phyloP scores from a whole-genome alignment of 2,329 filamentous ascomycete species.

The Huntiella savannae region DNA sequence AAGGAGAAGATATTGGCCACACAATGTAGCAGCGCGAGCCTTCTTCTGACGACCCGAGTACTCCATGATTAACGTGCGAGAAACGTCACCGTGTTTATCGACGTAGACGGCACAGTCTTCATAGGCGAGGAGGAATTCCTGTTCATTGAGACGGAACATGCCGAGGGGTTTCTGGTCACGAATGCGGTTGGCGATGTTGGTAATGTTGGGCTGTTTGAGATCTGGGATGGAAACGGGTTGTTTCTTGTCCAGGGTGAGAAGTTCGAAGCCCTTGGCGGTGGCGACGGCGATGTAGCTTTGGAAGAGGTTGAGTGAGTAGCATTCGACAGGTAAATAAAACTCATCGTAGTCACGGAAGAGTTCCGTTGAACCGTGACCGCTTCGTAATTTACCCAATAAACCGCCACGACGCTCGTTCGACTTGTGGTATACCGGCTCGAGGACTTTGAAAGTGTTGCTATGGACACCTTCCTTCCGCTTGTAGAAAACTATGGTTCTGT shows the following conservation, averaged over 20 bases:
- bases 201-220: conserved; percentile 56
- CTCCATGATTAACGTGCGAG: conserved; percentile 87
- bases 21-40: conserved; percentile 71
- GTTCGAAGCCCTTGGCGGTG: conserved; percentile 82
- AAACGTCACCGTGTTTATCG: conserved; percentile 94
- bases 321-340: conserved; percentile 93
- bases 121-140: conserved; percentile 84
- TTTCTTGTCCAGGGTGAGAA: conserved; percentile 94
- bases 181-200: conserved; percentile 70
- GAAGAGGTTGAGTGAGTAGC: conserved; percentile 89
- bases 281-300: conserved; percentile 83
- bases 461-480: conserved; percentile 86
- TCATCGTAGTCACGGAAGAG: conserved; percentile 98
- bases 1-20: conserved; percentile 75
- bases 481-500: conserved; percentile 84
- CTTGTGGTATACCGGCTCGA: conserved; percentile 90
- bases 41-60: conserved; percentile 76
- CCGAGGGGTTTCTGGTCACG: conserved; percentile 69
- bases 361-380: conserved; percentile 49
- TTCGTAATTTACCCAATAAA: neutral
- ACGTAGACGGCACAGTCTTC: conserved; percentile 95
- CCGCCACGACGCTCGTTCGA: conserved; percentile 61
- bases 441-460: conserved; percentile 91
- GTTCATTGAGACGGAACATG: conserved; percentile 89
- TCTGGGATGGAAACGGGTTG: conserved; percentile 87